A percentile compares a stretch with the other conserved stretches of the same genome.
Evolutionary conservation across 1,284 basidiomycete genomes (phyloP).

Genomic region (Cystobasidium sp.): DNA sequence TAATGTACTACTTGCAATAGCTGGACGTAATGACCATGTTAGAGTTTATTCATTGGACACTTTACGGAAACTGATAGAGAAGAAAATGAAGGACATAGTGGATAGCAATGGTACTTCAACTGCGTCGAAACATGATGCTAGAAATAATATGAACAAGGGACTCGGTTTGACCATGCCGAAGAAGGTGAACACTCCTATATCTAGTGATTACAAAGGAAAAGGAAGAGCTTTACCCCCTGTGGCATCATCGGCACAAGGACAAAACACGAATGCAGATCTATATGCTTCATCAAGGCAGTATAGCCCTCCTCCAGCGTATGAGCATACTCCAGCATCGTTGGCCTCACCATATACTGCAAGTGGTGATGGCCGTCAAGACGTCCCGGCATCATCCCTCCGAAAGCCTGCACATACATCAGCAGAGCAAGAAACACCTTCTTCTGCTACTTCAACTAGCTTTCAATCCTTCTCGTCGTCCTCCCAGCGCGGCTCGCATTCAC

Average conservation of each 20-base stretch:
- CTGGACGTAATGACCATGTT: constrained; percentile 54
- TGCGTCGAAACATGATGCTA: neutral
- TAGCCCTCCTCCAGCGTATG: constrained; percentile 28
- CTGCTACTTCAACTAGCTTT: neutral
- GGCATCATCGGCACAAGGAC: neutral
- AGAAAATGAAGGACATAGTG: constrained; percentile 49
- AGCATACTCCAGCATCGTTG: neutral
- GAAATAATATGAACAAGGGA: neutral
- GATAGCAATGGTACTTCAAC: constrained; percentile 8
- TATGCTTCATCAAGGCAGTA: neutral
- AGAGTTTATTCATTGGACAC: constrained; percentile 54
- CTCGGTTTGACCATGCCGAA: neutral
- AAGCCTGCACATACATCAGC: neutral
- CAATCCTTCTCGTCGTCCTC: neutral
- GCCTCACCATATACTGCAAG: neutral
- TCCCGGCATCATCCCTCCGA: neutral
- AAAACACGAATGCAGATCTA: neutral
- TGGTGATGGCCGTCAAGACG: neutral
- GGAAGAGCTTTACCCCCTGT: constrained; percentile 23
- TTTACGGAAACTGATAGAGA: constrained; percentile 52
- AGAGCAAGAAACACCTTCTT: neutral
- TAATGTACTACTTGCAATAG: constrained; percentile 54
- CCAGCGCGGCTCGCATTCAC: neutral
- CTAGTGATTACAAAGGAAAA: constrained; percentile 40
- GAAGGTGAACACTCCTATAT: neutral